Conservation (phyloP, 1,284 basidiomycete species). For the Sporisorium sorghi region DNA sequence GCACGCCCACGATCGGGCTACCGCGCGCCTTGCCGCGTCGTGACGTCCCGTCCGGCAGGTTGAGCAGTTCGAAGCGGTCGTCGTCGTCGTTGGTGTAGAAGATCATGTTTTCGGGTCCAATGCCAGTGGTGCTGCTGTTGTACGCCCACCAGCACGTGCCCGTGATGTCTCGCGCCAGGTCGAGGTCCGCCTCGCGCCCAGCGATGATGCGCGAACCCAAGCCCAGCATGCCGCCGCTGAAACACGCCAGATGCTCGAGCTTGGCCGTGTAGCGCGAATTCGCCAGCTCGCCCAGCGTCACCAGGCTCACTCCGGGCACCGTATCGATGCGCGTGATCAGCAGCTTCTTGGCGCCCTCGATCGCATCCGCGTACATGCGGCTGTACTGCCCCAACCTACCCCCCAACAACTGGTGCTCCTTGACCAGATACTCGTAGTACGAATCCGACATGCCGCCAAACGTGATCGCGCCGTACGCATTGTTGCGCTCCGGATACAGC, state of each 20-base stretch:
- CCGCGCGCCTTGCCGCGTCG: slow-evolving; percentile 53
- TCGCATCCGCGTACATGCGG: slow-evolving; percentile 71
- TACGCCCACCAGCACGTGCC: slow-evolving; percentile 73
- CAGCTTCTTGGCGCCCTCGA: slow-evolving; percentile 71
- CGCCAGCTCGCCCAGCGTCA: slow-evolving; percentile 58
- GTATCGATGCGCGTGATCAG: slow-evolving; percentile 70
- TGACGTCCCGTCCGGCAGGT: slow-evolving; percentile 46
- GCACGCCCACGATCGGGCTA: slow-evolving; percentile 64
- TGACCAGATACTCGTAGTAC: slow-evolving; percentile 75
- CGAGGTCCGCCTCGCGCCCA: slow-evolving; percentile 70
- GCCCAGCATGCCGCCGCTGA: slow-evolving; percentile 74
- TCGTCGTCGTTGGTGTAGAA: slow-evolving; percentile 58
- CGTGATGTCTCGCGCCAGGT: slow-evolving; percentile 70
- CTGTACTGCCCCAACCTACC: slow-evolving; percentile 71
- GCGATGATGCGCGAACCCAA: slow-evolving; percentile 72
- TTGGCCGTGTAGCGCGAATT: slow-evolving; percentile 40
- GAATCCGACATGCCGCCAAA: slow-evolving; percentile 72
- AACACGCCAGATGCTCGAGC: slow-evolving; percentile 72
- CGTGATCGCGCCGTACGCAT: slow-evolving; percentile 62
- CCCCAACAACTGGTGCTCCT: slow-evolving; percentile 72
- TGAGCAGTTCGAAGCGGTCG: slow-evolving; percentile 54
- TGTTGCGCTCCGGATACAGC: slow-evolving; percentile 69
- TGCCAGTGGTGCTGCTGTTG: slow-evolving; percentile 66
- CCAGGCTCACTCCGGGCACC: slow-evolving; percentile 70
- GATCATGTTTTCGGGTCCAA: slow-evolving; percentile 65